Conservation (phyloP, 2,329 filamentous ascomycete genomes). For the Trichoderma oligosporum region DNA sequence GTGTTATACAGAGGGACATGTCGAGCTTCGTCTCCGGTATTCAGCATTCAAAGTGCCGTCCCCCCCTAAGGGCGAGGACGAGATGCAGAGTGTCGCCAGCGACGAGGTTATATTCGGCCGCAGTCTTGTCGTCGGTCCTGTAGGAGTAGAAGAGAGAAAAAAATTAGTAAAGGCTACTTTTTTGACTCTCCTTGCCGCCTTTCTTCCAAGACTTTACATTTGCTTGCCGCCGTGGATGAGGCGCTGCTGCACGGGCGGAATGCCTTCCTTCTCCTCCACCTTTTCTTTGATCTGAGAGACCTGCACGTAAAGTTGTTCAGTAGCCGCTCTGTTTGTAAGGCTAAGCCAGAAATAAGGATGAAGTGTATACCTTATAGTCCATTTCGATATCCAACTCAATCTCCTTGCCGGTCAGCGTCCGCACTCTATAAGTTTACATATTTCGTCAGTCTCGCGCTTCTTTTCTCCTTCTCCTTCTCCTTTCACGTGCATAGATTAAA, state of each 20-base stretch:
- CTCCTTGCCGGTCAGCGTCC: conserved; percentile 96
- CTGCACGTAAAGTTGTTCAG: conserved; percentile 41
- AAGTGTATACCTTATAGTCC: conserved; percentile 72
- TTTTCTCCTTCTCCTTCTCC: too few species aligned
- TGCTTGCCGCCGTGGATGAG: conserved; percentile 97
- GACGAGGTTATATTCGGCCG: conserved; percentile 83
- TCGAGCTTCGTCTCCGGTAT: conserved; percentile 14
- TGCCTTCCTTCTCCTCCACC: conserved; percentile 98
- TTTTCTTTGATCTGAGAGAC: conserved; percentile 97
- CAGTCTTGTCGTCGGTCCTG: conserved; percentile 94
- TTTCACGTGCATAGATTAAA: too few species aligned
- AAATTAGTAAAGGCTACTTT: conserved; percentile 2
- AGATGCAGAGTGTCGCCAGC: conserved; percentile 92
- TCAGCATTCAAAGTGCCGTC: conserved; percentile 35
- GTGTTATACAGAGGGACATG: conserved; percentile 5
- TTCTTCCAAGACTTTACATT: conserved; percentile 61
- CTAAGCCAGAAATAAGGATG: neutral
- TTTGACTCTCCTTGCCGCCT: neutral
- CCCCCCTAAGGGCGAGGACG: conserved; percentile 88
- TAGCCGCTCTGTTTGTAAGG: neutral
- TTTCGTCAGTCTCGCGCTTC: conserved; percentile 25
- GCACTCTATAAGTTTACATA: conserved; percentile 60
- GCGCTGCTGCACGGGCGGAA: conserved; percentile 93
- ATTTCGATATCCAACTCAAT: conserved; percentile 97
- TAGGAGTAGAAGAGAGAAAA: neutral